Evolutionary conservation across 352 stramenopile genomes (phyloP), one percentile per base, ranked within the genome.

Genomic region (Phytophthora meadii): DNA sequence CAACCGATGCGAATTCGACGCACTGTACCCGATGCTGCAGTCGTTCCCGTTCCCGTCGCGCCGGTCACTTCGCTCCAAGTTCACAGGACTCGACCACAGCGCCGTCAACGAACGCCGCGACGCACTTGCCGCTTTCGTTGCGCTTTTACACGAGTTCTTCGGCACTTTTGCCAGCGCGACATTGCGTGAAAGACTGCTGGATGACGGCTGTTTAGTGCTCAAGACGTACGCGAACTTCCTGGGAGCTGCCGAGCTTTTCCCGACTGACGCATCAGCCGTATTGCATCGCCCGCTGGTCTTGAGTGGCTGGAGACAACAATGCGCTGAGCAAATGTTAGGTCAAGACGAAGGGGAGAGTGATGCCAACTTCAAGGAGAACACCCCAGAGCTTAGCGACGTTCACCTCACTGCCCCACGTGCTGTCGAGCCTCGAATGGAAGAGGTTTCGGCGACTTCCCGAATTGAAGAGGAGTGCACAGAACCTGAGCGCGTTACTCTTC

Each of bases 221-320:
- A 65, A 76, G 24, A 67, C 72, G n/a, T 90, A 87, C 46, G 71
- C 66, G 17, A 59, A 55, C 28, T 92, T 93, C 49, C 32, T 92
- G 1, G 72, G 74, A 19, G 75, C 75, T 4, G 61, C 68, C 1
- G 63, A 79, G 30, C 81, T 90, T 58, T 90, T 92, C 54, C 70
- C 66, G 2, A 49, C 51, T 2, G 36, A 75, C 10, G 49, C 54
- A 7, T 61, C 61, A 8, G 54, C 58, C 2, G 61, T 67, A 1
- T 40, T 89, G 7, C 80, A 77, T 14, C 84, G 74, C 41, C 79
- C 81, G 5, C 59, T 91, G 9, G 45, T 25, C 0, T 68, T 91
- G 11, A 68, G 73, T 9, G 77, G 70, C 24, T 93, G 84, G 82
- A 82, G 81, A 17, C 74, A 83, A 55, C 76, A 83, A 53, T 84